phyloP scores from a whole-genome alignment of 2,329 filamentous ascomycete genomes.

The Scytalidium sp. region DNA sequence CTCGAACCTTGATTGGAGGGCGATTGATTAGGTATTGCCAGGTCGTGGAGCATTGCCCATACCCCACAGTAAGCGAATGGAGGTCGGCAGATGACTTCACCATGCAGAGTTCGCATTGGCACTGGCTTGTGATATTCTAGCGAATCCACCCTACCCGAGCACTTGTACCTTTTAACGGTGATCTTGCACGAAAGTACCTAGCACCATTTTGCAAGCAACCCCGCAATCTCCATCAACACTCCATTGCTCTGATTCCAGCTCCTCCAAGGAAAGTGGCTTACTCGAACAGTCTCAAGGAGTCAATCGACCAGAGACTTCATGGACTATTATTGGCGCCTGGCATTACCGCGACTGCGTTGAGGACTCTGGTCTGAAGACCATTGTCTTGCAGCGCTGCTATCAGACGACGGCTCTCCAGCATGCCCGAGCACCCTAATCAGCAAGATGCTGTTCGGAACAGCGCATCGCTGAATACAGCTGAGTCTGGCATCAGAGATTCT shows the following conservation, averaged over 20 bases:
- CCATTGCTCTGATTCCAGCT: constrained; percentile 15
- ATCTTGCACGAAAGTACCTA: constrained; percentile 3
- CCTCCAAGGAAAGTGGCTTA: constrained; percentile 21
- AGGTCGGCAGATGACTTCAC: neutral
- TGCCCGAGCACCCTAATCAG: constrained; percentile 29
- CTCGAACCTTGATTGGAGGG: too few species aligned
- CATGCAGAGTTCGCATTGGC: neutral
- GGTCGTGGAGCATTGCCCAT: too few species aligned
- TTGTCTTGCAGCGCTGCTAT: constrained; percentile 35
- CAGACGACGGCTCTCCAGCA: constrained; percentile 39
- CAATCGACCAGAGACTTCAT: constrained; percentile 39
- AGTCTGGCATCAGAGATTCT: constrained; percentile 20
- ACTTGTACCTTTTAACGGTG: neutral
- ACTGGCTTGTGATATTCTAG: neutral
- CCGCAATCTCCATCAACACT: constrained; percentile 11
- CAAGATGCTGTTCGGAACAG: constrained; percentile 18
- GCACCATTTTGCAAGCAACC: constrained; percentile 12
- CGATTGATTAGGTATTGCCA: too few species aligned
- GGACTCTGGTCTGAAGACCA: constrained; percentile 53
- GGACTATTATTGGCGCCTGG: constrained; percentile 49
- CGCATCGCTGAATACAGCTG: constrained; percentile 6
- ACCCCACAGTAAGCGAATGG: neutral
- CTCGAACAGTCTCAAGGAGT: constrained; percentile 15
- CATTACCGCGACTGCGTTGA: constrained; percentile 59
- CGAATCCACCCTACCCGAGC: neutral